These are phyloP conservation scores for Straminergon stramineum DNA, from an alignment of 225 moss, liverwort and hornwort genomes.

Conservation along the genomic window DNA sequence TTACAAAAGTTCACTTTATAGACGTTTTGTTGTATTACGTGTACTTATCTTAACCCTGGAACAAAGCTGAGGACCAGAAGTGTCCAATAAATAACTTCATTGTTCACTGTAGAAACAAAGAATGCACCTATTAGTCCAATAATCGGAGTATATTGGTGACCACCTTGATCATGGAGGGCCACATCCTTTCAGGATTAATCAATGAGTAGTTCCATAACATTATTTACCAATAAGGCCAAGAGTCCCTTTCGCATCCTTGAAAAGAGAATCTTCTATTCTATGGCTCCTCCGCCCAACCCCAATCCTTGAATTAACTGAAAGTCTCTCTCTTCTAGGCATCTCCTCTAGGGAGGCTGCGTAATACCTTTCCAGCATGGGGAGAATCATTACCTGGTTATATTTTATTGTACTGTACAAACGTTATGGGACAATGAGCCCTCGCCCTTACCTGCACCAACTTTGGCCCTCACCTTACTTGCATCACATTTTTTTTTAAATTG, in stretches of 20 bases:
- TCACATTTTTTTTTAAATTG: neutral
- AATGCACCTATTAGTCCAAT: neutral
- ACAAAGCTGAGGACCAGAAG: accelerated
- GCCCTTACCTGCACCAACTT: neutral
- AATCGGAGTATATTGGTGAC: neutral
- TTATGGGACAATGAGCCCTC: neutral
- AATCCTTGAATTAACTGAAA: neutral
- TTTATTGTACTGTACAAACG: neutral
- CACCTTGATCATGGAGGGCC: neutral
- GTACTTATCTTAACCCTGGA: neutral
- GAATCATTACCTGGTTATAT: neutral
- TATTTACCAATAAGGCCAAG: neutral
- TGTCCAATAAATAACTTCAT: neutral
- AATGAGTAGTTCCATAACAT: neutral
- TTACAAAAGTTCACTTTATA: too few species aligned
- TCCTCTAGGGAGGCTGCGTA: neutral
- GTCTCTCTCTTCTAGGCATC: neutral
- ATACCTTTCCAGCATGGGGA: neutral
- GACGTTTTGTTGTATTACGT: too few species aligned
- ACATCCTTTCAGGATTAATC: accelerated
- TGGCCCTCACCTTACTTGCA: neutral
- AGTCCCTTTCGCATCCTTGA: neutral
- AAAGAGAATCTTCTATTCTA: neutral
- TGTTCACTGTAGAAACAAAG: neutral
- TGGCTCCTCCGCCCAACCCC: neutral